These are phyloP conservation scores for Primulina huaijiensis DNA, from an alignment of 257 asterid genomes.

Conservation along the genomic window DNA sequence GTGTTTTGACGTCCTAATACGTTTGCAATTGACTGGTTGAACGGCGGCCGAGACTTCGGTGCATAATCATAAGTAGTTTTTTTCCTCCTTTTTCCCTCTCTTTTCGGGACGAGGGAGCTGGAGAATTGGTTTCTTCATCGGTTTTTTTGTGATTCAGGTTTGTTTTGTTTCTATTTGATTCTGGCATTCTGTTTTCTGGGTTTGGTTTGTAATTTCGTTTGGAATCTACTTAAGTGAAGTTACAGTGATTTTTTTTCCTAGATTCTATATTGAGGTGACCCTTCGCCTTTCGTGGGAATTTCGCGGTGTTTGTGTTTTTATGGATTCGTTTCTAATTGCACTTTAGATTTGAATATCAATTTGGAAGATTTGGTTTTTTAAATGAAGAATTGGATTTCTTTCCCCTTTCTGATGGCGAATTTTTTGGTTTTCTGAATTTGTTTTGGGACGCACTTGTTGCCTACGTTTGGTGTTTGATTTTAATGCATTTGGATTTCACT, in stretches of 20 bases:
- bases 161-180: constrained; percentile 21
- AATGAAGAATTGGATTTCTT: constrained; percentile 6
- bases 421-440: constrained; percentile 3
- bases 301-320: constrained; percentile 12
- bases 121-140: constrained; percentile 25
- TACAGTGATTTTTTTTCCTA: constrained; percentile 3
- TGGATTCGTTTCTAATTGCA: constrained; percentile 3
- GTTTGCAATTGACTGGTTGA: not conserved
- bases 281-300: constrained; percentile 2
- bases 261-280: constrained; percentile 7
- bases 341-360: not conserved
- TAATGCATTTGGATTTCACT: constrained; percentile 24
- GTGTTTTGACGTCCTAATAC: not conserved
- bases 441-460: constrained; percentile 21
- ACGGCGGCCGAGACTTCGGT: not conserved
- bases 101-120: constrained; percentile 26
- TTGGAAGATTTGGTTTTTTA: constrained; percentile 26
- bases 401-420: constrained; percentile 12
- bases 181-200: constrained; percentile 3
- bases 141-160: constrained; percentile 28
- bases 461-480: constrained; percentile 21
- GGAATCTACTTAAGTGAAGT: constrained; percentile 15
- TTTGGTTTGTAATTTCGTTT: constrained; percentile 5
- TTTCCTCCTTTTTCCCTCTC: not conserved
- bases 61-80: no score